Base-by-base conservation (phyloP, 371 early-diverging fungal species). In the Actinomortierella ambigua region DNA sequence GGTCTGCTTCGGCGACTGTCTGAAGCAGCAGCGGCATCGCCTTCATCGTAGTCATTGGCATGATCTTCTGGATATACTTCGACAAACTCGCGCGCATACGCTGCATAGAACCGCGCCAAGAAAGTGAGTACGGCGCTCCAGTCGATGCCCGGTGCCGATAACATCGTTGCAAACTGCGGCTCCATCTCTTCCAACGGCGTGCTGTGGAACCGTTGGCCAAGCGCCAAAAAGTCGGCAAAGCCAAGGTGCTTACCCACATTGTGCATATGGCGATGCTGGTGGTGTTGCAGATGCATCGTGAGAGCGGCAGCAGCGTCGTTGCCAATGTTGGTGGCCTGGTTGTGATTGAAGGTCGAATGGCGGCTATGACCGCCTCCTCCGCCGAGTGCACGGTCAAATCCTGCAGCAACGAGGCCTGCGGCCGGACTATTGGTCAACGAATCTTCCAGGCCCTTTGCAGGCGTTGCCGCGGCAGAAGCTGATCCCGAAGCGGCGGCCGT, bases 171-270 rank as follows among this genome's bases (percentile, higher is more conserved):
- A 57, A 79, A 79, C 20, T 67, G 77, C 20, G 77, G 79, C 29
- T 77, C 69, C 66, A 79, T 64, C n/a, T 65, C 75, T 44, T 67
- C 61, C 26, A 79, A 40, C 5, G 75, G 65, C 15, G 75, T 73
- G 49, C 75, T 75, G 41, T 70, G 63, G 63, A 77, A 79, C 17
- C 75, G 61, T 52, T 77, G 76, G n/a, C 75, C 75, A 28, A 79
- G 67, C 3, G 69, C 71, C 63, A 77, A 55, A 55, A 79, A 77
- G 61, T 79, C 77, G 39, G 69, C 60, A 56, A 67, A 67, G 9
- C 64, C 68, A 14, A 78, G 65, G 11, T 66, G 65, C 7, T 34
- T 11, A 11, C 34, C 34, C 11, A 34, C 34, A 34, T 11, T 11
- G 11, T 11, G n/a, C n/a, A n/a, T n/a, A 14, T 23, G n/a, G 50